These are phyloP conservation scores for Clathrus columnatus DNA, from an alignment of 768 basidiomycete genomes.

Conservation along the genomic window DNA sequence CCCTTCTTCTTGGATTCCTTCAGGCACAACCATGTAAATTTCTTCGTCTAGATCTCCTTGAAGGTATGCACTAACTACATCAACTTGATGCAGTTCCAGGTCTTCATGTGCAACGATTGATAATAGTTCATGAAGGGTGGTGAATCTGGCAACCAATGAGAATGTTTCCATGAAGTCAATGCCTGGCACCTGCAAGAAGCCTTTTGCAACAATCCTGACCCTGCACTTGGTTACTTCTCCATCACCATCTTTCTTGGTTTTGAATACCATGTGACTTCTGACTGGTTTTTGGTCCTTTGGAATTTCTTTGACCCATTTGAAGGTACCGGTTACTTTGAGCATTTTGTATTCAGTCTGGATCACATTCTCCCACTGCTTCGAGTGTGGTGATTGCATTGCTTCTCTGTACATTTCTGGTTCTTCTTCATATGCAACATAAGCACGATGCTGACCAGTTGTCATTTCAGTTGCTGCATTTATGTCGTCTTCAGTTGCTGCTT, in stretches of 20 bases:
- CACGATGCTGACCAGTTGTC: constrained; percentile 19
- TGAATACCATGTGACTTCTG: constrained; percentile 20
- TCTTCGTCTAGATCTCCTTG: constrained; percentile 16
- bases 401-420: neutral
- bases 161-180: constrained; percentile 17
- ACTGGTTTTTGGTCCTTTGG: constrained; percentile 18
- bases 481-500: constrained; percentile 4
- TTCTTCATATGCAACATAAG: constrained; percentile 7
- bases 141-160: constrained; percentile 15
- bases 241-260: constrained; percentile 17
- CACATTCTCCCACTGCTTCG: constrained; percentile 3
- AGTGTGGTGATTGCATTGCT: constrained; percentile 5
- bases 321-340: neutral
- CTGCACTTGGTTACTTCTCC: constrained; percentile 11
- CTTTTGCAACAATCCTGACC: constrained; percentile 21
- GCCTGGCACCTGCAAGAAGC: constrained; percentile 19
- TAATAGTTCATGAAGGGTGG: constrained; percentile 14
- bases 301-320: constrained; percentile 12
- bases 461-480: constrained; percentile 5
- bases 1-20: constrained; percentile 11
- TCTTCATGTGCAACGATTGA: constrained; percentile 13
- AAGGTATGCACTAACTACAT: constrained; percentile 13
- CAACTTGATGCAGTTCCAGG: constrained; percentile 15
- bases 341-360: neutral
- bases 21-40: constrained; percentile 16